Base-by-base conservation (phyloP, 2,329 filamentous ascomycete genomes). In the Amphichorda felina region DNA sequence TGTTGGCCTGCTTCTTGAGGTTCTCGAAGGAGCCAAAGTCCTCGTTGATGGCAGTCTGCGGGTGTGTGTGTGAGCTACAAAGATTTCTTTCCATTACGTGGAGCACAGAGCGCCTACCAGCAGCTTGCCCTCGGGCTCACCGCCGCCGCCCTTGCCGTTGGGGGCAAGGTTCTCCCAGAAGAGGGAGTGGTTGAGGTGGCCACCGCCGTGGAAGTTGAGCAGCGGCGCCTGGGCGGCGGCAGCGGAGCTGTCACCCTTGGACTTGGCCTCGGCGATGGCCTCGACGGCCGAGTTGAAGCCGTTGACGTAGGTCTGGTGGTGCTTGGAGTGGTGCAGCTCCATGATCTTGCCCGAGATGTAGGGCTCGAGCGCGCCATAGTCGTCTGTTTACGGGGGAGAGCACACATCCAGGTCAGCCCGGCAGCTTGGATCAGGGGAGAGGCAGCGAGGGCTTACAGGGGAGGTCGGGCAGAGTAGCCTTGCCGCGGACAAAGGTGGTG, bases 381-480 rank as follows among this genome's bases (percentile, higher is more conserved):
- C 91, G 58, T 96, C 89, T 94, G 46, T 3, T 16, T 26, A 21
- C 2, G 19, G 27, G 33, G 36, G 8, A 34, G 32, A 10, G 14
- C 14, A 13, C 7, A 21, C 6, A 16, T 17, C 10, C 13, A 19
- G n/a, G 28, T 38, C 30, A 37, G 29, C 19, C 11, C 18, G 5
- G 18, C 14, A 17, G 8, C 14, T 17, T 17, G 11, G n/a, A 15
- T 17, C 9, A 24, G 16, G 10, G 35, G 16, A 27, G 17, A 22
- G 5, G n/a, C 17, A 13, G 14, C 11, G 27, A 29, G n/a, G 22
- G 29, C 66, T 50, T 51, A 72, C 69, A 73, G 18, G 63, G 47
- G n/a, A 96, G 79, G 53, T 95, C 88, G 44, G 91, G 91, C 29
- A 98, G 81, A 29, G 88, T 94, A 35, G 84, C 89, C 70, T 95